Base-by-base conservation (phyloP, 202 grass and related monocot genomes). In the Dendrocalamus latiflorus region DNA sequence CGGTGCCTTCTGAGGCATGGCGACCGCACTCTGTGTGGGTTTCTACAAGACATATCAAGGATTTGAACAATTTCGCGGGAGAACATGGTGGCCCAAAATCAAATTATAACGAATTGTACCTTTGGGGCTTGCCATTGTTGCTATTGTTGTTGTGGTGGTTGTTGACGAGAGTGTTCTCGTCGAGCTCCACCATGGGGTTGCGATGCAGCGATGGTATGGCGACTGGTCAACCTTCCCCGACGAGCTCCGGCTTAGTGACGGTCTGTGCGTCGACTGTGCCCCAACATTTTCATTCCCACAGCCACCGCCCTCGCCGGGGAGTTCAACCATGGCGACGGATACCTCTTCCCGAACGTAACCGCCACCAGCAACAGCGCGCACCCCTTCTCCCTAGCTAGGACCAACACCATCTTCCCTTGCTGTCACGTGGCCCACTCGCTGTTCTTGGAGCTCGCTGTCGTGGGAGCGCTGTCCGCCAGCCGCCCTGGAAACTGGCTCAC, bases 151-250 rank as follows among this genome's bases (percentile, higher is more conserved):
- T 24, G 28, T 75, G 17, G 60, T 63, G 42, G 25, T 76, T 36
- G 62, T 70, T 83, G 25, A 25, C 73, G 58, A 91, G 79, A 0
- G 79, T n/a, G 59, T 98, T 98, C 71, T 91, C 92, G 34, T 98
- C 90, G 48, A 94, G 83, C 76, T 98, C 92, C 1, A 83, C 25
- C 95, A 98, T 95, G 17, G 95, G 95, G 60, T 90, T 95, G 81
- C 95, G 89, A n/a, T n/a, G n/a, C n/a, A n/a, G n/a, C n/a, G n/a
- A 9, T 85, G 77, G 50, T 80, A 88, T 2, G 92, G 90, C 20
- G 95, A 94, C 5, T 91, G 73, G 65, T 94, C 95, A 0, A 86
- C 90, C 76, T 94, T 98, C 85, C 90, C 79, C 4, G 95, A 98
- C 10, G 92, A 93, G 79, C 83, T 98, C 26, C 89, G 83, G 78